Conservation (phyloP, 1,139 yeast genomes). For the Groenewaldozyma sp. region DNA sequence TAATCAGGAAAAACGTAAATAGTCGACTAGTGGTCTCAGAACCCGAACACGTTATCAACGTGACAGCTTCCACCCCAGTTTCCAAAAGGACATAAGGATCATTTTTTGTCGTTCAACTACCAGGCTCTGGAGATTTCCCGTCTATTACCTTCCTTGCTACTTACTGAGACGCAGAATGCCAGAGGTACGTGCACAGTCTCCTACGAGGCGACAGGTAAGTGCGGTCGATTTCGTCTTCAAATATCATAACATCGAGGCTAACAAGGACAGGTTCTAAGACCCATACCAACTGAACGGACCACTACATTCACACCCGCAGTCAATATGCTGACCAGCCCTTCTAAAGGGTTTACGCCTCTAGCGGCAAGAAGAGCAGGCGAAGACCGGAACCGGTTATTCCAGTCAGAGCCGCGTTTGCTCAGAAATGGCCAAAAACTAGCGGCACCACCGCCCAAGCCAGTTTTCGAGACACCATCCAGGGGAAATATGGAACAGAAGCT, state of each 20-base stretch:
- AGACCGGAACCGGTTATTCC: not conserved
- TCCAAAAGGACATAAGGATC: too few relatives aligned
- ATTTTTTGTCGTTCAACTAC: too few relatives aligned
- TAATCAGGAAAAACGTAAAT: too few relatives aligned
- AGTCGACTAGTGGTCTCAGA: too few relatives aligned
- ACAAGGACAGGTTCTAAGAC: not conserved
- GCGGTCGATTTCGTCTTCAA: not conserved
- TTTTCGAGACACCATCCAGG: not conserved
- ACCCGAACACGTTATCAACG: too few relatives aligned
- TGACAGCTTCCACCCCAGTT: too few relatives aligned
- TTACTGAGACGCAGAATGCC: too few relatives aligned
- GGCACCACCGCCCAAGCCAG: too few relatives aligned
- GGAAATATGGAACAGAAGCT: not conserved
- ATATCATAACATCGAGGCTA: not conserved
- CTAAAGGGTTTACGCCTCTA: not conserved
- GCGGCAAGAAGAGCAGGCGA: not conserved
- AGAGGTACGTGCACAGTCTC: not conserved
- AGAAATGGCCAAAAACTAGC: too few relatives aligned
- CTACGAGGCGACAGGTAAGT: slow-evolving; percentile 1
- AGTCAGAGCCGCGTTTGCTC: slow-evolving; percentile 1
- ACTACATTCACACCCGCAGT: not conserved
- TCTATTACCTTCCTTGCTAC: too few relatives aligned
- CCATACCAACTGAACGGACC: too few relatives aligned
- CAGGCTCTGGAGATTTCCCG: too few relatives aligned
- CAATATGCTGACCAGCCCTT: not conserved